Conservation (phyloP, 2,329 filamentous ascomycete species). For the Alternaria novae-zelandiae region DNA sequence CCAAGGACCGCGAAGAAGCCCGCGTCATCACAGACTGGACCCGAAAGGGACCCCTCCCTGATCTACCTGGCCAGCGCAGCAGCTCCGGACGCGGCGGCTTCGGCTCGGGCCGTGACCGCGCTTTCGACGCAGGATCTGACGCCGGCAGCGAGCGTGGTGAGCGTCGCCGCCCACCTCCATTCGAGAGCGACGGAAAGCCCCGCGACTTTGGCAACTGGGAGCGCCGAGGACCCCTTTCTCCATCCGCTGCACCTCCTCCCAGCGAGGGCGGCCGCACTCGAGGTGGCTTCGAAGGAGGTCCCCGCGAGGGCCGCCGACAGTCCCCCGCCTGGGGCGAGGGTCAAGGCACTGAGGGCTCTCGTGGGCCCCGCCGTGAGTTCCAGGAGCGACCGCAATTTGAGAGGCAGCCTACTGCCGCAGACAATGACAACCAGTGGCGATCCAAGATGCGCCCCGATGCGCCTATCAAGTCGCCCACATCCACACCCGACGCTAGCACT, state of each 20-base stretch:
- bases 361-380: slow-evolving; percentile 78
- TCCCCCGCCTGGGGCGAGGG: slow-evolving; percentile 80
- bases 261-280: slow-evolving; percentile 66
- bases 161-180: slow-evolving; percentile 68
- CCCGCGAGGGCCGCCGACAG: slow-evolving; percentile 48
- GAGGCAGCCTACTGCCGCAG: slow-evolving; percentile 82
- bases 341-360: slow-evolving; percentile 74
- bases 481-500: slow-evolving; percentile 75
- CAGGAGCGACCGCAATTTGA: slow-evolving; percentile 66
- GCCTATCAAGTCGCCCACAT: slow-evolving; percentile 64
- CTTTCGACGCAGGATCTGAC: slow-evolving; percentile 60
- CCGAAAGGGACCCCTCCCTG: slow-evolving; percentile 86
- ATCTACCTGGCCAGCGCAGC: slow-evolving; percentile 67
- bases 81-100: slow-evolving; percentile 55
- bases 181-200: slow-evolving; percentile 74
- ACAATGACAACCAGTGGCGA: slow-evolving; percentile 93
- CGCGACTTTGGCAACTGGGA: slow-evolving; percentile 93
- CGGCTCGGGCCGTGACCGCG: slow-evolving; percentile 52
- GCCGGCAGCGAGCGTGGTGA: slow-evolving; percentile 68
- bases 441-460: slow-evolving; percentile 86
- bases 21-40: slow-evolving; percentile 91
- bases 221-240: slow-evolving; percentile 88
- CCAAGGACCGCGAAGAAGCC: slow-evolving; percentile 82
- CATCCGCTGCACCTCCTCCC: slow-evolving; percentile 58
- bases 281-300: slow-evolving; percentile 57